Conservation (phyloP, 176 grass and related monocot species). For the Paspalum notatum region DNA sequence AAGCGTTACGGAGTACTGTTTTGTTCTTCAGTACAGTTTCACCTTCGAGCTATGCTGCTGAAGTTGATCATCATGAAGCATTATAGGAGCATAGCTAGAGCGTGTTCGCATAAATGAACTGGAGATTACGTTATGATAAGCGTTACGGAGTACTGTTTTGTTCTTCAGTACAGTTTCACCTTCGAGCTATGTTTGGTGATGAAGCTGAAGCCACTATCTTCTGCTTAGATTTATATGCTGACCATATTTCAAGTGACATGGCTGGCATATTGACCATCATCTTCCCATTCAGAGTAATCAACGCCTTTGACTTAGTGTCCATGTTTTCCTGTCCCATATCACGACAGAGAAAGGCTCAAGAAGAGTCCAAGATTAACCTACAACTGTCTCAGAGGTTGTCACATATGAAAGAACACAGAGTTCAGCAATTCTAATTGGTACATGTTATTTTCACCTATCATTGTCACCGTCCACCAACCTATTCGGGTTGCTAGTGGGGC, state of each 20-base stretch:
- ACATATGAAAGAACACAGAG: constrained; percentile 30
- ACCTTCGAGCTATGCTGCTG: too few species aligned
- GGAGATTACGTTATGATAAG: constrained; percentile 29
- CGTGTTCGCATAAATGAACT: constrained; percentile 10
- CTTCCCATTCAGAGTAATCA: constrained; percentile 9
- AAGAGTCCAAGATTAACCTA: constrained; percentile 44
- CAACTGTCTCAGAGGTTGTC: constrained; percentile 30
- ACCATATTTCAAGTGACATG: constrained; percentile 30
- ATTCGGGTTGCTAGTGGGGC: constrained; percentile 42
- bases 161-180: constrained; percentile 27
- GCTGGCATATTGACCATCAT: constrained; percentile 43
- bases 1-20: too few species aligned
- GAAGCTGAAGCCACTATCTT: constrained; percentile 32
- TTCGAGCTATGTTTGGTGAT: constrained; percentile 7
- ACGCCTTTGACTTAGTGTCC: constrained; percentile 48
- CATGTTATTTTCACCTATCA: constrained; percentile 43
- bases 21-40: too few species aligned
- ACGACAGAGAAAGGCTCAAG: constrained; percentile 30
- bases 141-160: too few species aligned
- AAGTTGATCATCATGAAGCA: too few species aligned
- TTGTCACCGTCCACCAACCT: constrained; percentile 53
- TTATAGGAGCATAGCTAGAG: neutral
- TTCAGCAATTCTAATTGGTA: constrained; percentile 27
- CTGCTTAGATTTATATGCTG: constrained; percentile 25
- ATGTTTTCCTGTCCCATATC: constrained; percentile 14